Evolutionary conservation across 306 rosid species (phyloP).

Genomic region (Datisca glomerata): DNA sequence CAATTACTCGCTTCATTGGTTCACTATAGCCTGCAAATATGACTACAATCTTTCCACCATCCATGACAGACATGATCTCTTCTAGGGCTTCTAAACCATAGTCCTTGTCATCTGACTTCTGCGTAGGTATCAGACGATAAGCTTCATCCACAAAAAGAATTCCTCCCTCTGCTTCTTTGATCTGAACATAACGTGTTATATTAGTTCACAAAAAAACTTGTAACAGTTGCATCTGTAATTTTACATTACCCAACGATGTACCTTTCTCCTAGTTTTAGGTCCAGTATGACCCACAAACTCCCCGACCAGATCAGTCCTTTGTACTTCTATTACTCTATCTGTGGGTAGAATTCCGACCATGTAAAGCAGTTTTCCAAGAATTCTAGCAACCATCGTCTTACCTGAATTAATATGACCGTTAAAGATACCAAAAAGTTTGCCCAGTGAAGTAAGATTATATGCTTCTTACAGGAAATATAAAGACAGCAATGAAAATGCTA

Average conservation of each 20-base stretch:
- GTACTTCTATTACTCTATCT: constrained; percentile 88
- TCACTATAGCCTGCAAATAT: constrained; percentile 88
- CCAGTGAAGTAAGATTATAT: too few species aligned
- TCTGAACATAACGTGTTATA: constrained; percentile 27
- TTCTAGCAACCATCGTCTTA: constrained; percentile 92
- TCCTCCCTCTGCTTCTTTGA: constrained; percentile 91
- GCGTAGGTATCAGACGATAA: constrained; percentile 85
- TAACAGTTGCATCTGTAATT: too few species aligned
- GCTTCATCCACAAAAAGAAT: constrained; percentile 96
- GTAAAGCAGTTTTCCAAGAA: constrained; percentile 83
- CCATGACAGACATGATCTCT: constrained; percentile 99
- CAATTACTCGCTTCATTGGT: constrained; percentile 88
- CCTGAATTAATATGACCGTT: constrained; percentile 23
- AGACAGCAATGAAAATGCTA: too few species aligned
- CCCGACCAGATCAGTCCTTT: constrained; percentile 92
- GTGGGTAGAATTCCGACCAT: constrained; percentile 95
- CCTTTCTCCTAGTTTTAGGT: constrained; percentile 90
- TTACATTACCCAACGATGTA: constrained; percentile 9
- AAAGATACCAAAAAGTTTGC: not conserved
- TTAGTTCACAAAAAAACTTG: constrained; percentile 12
- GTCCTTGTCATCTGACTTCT: constrained; percentile 88
- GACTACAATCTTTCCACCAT: constrained; percentile 78
- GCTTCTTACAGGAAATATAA: too few species aligned
- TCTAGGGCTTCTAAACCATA: constrained; percentile 94
- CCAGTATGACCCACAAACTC: constrained; percentile 98